phyloP scores from a whole-genome alignment of 768 basidiomycete species.

The Cantharellus anzutake region DNA sequence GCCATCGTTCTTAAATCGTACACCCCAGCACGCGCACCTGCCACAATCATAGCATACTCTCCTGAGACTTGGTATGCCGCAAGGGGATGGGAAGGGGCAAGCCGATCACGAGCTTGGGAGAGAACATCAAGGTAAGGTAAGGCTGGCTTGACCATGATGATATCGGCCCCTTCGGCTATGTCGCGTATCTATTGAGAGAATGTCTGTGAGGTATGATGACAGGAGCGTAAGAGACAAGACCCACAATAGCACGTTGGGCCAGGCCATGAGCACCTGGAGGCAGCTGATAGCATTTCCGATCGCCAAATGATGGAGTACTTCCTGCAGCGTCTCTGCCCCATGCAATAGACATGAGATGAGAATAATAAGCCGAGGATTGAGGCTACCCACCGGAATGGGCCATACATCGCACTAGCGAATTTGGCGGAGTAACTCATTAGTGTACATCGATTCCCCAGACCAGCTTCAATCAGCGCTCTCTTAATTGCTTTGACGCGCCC shows the following conservation, averaged over 20 bases:
- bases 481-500: slow-evolving; percentile 86
- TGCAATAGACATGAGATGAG: too few species aligned
- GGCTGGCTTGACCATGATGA: slow-evolving; percentile 97
- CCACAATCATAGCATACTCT: slow-evolving; percentile 93
- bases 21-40: slow-evolving; percentile 85
- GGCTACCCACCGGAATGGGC: slow-evolving; percentile 66
- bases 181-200: slow-evolving; percentile 51
- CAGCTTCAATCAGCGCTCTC: slow-evolving; percentile 58
- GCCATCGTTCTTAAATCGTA: slow-evolving; percentile 87
- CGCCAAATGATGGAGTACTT: slow-evolving; percentile 82
- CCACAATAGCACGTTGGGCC: slow-evolving; percentile 79
- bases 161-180: slow-evolving; percentile 79
- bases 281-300: slow-evolving; percentile 96
- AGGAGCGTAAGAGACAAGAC: slow-evolving; percentile 15
- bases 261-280: slow-evolving; percentile 77
- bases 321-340: slow-evolving; percentile 79
- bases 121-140: slow-evolving; percentile 95
- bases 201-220: not conserved
- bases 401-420: slow-evolving; percentile 88
- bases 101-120: slow-evolving; percentile 51
- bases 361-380: not conserved
- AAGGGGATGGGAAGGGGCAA: slow-evolving; percentile 76
- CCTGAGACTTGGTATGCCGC: slow-evolving; percentile 92
- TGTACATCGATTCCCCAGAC: slow-evolving; percentile 71
- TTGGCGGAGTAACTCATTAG: slow-evolving; percentile 98